phyloP scores from a whole-genome alignment of 2,329 filamentous ascomycete genomes.

The Hypomyces rosellus region DNA sequence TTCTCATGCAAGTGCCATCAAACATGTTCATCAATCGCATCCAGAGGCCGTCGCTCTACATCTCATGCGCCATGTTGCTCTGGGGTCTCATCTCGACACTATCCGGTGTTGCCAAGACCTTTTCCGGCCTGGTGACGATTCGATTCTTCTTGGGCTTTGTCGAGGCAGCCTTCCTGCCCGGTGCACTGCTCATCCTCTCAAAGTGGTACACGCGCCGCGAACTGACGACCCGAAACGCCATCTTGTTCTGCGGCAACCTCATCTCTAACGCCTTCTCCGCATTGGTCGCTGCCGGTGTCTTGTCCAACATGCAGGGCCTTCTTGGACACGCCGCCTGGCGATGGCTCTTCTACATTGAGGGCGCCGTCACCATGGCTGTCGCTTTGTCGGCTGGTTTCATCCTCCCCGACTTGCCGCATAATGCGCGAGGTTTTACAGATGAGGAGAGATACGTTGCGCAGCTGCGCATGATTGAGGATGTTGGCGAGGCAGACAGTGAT shows the following conservation, averaged over 20 bases:
- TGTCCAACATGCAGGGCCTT: constrained; percentile 51
- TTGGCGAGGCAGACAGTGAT: constrained; percentile 50
- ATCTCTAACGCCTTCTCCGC: constrained; percentile 56
- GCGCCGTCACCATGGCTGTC: constrained; percentile 43
- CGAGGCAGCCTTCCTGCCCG: constrained; percentile 60
- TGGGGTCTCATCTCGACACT: constrained; percentile 57
- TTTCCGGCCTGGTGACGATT: constrained; percentile 46
- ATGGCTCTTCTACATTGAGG: constrained; percentile 57
- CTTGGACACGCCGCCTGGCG: constrained; percentile 51
- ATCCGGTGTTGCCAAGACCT: constrained; percentile 46
- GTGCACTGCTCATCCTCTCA: constrained; percentile 55
- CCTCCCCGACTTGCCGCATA: constrained; percentile 49
- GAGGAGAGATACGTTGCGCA: constrained; percentile 52
- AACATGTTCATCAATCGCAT: constrained; percentile 54
- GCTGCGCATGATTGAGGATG: constrained; percentile 50
- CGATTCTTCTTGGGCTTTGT: constrained; percentile 57
- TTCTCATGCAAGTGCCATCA: constrained; percentile 56
- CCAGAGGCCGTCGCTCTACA: constrained; percentile 45
- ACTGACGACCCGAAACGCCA: constrained; percentile 47
- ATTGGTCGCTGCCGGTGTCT: constrained; percentile 51
- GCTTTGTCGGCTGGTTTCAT: constrained; percentile 42
- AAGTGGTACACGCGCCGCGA: constrained; percentile 62
- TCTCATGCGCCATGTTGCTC: constrained; percentile 45
- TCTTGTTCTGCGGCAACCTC: constrained; percentile 54
- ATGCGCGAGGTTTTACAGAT: constrained; percentile 51